These are phyloP conservation scores for Tolypocladium sp. DNA, from an alignment of 2,329 filamentous ascomycete species.

Conservation along the genomic window DNA sequence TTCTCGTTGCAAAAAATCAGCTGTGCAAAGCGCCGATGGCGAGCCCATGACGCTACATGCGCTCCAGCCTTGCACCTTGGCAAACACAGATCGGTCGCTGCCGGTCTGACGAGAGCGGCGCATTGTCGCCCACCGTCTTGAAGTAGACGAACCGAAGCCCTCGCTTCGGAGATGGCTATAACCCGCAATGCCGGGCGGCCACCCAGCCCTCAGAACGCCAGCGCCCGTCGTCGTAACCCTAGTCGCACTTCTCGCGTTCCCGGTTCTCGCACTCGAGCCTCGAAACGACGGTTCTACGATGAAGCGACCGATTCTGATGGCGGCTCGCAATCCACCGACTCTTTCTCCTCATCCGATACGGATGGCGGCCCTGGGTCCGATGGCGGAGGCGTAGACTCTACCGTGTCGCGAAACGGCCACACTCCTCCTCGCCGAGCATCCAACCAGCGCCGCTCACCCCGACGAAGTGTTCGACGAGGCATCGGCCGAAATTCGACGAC, in stretches of 20 bases:
- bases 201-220: not conserved
- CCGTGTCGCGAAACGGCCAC: not conserved
- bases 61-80: not conserved
- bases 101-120: not conserved
- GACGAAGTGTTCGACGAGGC: not conserved
- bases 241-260: constrained; percentile 9
- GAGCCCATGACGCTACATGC: not conserved
- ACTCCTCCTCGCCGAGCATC: not conserved
- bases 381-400: not conserved
- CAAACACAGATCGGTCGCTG: not conserved
- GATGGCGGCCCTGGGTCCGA: not conserved
- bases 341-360: not conserved
- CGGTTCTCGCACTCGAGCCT: constrained; percentile 1
- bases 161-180: constrained; percentile 13
- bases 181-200: constrained; percentile 15
- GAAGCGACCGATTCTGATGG: not conserved
- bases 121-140: not conserved
- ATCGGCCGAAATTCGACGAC: not conserved
- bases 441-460: not conserved
- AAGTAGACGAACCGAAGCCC: not conserved
- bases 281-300: constrained; percentile 3
- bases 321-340: not conserved
- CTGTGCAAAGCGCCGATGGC: not conserved
- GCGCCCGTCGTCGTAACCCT: constrained; percentile 12
- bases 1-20: not conserved